Evolutionary conservation across 176 grass and related monocot species (phyloP).

Genomic region (Thalia dealbata): DNA sequence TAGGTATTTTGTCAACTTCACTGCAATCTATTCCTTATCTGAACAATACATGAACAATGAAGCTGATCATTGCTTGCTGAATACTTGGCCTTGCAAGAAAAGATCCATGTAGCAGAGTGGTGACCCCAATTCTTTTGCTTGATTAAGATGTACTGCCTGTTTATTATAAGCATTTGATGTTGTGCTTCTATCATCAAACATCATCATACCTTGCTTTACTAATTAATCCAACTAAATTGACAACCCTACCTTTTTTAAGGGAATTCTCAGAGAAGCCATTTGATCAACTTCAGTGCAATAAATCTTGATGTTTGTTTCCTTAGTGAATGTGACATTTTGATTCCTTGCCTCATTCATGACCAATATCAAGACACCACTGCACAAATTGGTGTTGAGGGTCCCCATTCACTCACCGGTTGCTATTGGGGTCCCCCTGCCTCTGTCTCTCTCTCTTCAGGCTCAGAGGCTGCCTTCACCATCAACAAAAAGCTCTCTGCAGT

Average conservation of each 20-base stretch:
- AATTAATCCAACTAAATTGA: no score
- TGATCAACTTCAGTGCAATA: not conserved
- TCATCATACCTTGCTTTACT: not conserved
- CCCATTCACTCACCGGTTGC: not conserved
- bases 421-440: not conserved
- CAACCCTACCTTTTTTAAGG: no score
- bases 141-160: not conserved
- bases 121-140: not conserved
- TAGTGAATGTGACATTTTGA: slow-evolving; percentile 8
- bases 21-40: no score
- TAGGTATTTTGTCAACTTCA: no score
- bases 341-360: slow-evolving; percentile 14
- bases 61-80: no score
- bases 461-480: slow-evolving; percentile 9
- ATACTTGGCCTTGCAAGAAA: no score
- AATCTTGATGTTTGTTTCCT: slow-evolving; percentile 1
- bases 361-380: slow-evolving; percentile 2
- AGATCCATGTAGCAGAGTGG: no score
- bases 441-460: no score
- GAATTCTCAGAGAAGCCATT: not conserved
- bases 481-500: not conserved
- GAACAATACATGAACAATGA: no score
- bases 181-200: not conserved
- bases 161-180: no score
- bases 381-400: not conserved